A percentile compares a stretch with the other conserved stretches of the same genome.
Evolutionary conservation across 176 grass and related monocot genomes (phyloP).

Genomic region (Ensete ventricosum): DNA sequence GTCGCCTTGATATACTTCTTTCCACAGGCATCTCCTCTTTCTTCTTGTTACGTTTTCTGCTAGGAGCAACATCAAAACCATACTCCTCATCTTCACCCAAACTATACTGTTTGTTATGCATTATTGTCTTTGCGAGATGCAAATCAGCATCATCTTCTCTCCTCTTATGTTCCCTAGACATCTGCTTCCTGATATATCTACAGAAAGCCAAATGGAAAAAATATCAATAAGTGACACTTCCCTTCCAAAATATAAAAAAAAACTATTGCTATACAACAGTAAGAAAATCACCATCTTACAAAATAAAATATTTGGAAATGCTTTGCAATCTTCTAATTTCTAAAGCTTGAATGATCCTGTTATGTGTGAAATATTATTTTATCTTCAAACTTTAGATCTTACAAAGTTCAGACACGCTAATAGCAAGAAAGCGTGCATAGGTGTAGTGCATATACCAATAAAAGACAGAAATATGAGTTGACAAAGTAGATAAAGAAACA

Average conservation of each 20-base stretch:
- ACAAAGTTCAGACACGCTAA: too few species aligned
- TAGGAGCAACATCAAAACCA: slow-evolving; percentile 72
- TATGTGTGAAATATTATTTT: too few species aligned
- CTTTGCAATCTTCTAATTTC: too few species aligned
- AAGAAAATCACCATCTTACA: neutral
- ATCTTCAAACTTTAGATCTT: too few species aligned
- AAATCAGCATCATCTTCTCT: slow-evolving; percentile 81
- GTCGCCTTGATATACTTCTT: slow-evolving; percentile 26
- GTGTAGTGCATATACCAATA: too few species aligned
- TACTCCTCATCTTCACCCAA: slow-evolving; percentile 89
- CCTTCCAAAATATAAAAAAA: neutral
- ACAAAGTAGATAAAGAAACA: neutral
- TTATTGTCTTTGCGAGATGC: slow-evolving; percentile 75
- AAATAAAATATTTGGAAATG: too few species aligned
- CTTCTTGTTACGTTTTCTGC: slow-evolving; percentile 60
- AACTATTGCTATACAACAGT: neutral
- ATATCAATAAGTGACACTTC: neutral
- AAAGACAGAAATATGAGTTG: neutral
- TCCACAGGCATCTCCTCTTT: slow-evolving; percentile 33
- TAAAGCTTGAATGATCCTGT: too few species aligned
- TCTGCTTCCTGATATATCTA: slow-evolving; percentile 41
- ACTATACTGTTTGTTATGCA: slow-evolving; percentile 67
- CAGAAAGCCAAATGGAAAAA: slow-evolving; percentile 10
- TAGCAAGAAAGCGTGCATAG: too few species aligned
- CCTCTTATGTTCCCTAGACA: slow-evolving; percentile 43